Base-by-base conservation (phyloP, 1,284 basidiomycete genomes). In the Ustilago loliicola region DNA sequence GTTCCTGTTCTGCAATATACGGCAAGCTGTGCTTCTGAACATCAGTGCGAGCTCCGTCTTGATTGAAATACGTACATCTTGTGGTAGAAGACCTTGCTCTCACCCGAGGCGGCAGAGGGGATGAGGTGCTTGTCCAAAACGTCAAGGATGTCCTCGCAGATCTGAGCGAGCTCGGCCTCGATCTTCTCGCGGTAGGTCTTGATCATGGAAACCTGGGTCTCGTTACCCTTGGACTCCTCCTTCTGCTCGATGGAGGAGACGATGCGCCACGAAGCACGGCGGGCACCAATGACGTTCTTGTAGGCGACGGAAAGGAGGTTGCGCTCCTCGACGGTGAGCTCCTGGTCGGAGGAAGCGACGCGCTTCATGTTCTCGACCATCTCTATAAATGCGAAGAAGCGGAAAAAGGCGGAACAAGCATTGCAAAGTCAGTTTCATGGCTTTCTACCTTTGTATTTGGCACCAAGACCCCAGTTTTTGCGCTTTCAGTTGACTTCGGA, bases 41-140 rank as follows among this genome's bases (percentile, higher is more conserved):
- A 30, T 29, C 50, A 13, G 51, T 11, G 5, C 32, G 32, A 38
- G 19, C 27, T 38, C 34, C 29, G 40, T 27, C 40, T 32, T 30
- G 54, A 23, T 6, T 38, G 15, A 23, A 40, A 51, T 60, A 65
- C 68, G 42, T 59, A 96, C 96, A 99, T 98, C 93, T 99, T 99
- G 92, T 98, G 96, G 91, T 99, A 99, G 91, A 99, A 99, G 80
- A 99, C 96, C 91, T 98, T 98, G 80, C 94, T 96, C 90, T 99
- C 97, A 87, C 97, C 96, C 74, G 95, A 93, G 74, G 95, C 95
- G 66, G 96, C 97, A 38, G 95, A 96, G 79, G 97, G 96, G 86
- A 99, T 98, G 83, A 99, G 93, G 91, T 99, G 96, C 90, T 97
- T 95, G 89, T 98, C 96, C 80, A 99, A 93, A 73, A 99, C 96